Percentiles rank a stretch among this genome's conserved stretches.
Evolutionary conservation across 140 eudicot species (phyloP).

Genomic region (Oenanthe javanica): DNA sequence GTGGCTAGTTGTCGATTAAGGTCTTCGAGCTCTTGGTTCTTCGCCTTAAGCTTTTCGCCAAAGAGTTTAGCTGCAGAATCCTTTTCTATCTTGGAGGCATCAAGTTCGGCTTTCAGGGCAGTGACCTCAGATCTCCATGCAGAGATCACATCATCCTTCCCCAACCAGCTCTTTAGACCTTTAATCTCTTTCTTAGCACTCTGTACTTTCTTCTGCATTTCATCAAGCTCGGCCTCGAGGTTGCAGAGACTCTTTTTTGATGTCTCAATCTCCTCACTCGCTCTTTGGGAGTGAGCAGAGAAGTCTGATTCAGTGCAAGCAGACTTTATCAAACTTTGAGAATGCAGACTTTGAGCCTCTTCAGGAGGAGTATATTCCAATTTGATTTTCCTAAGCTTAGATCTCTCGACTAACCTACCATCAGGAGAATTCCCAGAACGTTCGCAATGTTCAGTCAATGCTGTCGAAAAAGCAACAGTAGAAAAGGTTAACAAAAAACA

Average conservation of each 20-base stretch:
- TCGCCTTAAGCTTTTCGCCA: neutral
- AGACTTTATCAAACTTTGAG: neutral
- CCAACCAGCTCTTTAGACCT: neutral
- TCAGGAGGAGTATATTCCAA: neutral
- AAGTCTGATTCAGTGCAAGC: neutral
- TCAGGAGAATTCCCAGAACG: constrained; percentile 48
- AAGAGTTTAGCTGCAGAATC: neutral
- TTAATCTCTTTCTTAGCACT: constrained; percentile 2
- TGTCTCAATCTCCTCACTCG: neutral
- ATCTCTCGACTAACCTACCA: constrained; percentile 33
- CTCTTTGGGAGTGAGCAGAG: neutral
- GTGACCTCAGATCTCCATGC: neutral
- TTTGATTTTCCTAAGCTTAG: constrained; percentile 36
- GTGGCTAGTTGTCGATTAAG: neutral
- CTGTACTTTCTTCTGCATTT: neutral
- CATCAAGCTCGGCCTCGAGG: neutral
- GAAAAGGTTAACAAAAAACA: constrained; percentile 5
- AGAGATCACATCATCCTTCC: neutral
- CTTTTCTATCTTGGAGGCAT: neutral
- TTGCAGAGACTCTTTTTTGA: neutral
- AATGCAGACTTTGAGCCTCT: neutral
- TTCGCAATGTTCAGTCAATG: constrained; percentile 35
- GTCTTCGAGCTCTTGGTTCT: neutral
- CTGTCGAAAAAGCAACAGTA: constrained; percentile 28
- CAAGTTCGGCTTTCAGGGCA: neutral